A percentile compares a stretch with the other conserved stretches of the same genome.
phyloP scores from a whole-genome alignment of 495 filamentous ascomycete genomes.

The Elasticomyces elasticus region DNA sequence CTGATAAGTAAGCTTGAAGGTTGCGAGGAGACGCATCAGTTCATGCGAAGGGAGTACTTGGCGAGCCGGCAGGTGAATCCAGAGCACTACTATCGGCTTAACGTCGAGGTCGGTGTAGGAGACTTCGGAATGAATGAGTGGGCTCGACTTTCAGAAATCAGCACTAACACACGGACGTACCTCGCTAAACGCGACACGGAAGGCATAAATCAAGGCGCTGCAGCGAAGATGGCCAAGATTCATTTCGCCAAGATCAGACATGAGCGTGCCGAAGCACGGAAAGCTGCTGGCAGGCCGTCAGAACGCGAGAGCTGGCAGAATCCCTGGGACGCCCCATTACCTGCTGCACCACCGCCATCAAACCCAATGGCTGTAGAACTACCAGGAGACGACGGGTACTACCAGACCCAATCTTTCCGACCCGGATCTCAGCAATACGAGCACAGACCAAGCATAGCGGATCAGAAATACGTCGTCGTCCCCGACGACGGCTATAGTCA shows the following conservation, averaged over 20 bases:
- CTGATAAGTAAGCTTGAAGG: conserved; percentile 87
- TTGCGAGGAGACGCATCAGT: conserved; percentile 81
- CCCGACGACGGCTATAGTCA: conserved; percentile 46
- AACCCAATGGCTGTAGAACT: conserved; percentile 47
- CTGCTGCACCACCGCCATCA: conserved; percentile 10
- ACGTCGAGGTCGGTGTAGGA: conserved; percentile 92
- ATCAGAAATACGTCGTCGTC: conserved; percentile 35
- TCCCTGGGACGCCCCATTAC: conserved; percentile 26
- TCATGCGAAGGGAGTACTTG: conserved; percentile 69
- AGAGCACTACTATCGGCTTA: conserved; percentile 94
- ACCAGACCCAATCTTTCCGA: conserved; percentile 28
- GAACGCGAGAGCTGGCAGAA: conserved; percentile 13
- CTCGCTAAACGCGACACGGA: conserved; percentile 64
- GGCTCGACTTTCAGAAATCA: conserved; percentile 85
- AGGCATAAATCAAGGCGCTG: conserved; percentile 58
- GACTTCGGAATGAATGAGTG: conserved; percentile 99
- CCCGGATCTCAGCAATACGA: conserved; percentile 31
- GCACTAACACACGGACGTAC: conserved; percentile 79
- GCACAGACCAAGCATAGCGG: conserved; percentile 7
- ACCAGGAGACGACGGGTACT: conserved; percentile 46
- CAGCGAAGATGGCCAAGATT: conserved; percentile 77
- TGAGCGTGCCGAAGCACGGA: conserved; percentile 23
- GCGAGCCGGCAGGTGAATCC: conserved; percentile 66
- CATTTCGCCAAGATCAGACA: conserved; percentile 51
- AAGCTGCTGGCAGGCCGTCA: neutral